Evolutionary conservation across 169 alveolate genomes (phyloP), one percentile per base, ranked within the genome.

Genomic region (Besnoitia besnoiti): DNA sequence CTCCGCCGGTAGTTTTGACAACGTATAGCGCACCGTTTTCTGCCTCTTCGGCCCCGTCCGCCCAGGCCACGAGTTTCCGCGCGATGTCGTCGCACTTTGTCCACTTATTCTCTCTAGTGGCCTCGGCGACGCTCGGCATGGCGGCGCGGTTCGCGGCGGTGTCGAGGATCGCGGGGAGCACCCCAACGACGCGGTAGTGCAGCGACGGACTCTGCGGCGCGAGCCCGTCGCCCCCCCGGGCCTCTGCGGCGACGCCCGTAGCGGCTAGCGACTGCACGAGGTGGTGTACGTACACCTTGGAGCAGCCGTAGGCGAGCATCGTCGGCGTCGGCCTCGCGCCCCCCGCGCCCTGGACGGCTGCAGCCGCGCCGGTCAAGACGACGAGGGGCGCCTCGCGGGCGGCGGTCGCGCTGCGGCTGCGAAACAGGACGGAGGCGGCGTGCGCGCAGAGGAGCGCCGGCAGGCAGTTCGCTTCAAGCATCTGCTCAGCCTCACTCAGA

Each of bases 381-480:
- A 77, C 59, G 37, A 77, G 87, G 3, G 59, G 59, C 8, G 87
- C 37, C 47, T 30, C 24, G 39, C n/a, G n/a, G n/a, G n/a, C n/a
- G 30, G 62, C 62, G 39, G 47, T n/a, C 8, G 12, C 24, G 44
- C 7, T 1, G 82, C 39, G 82, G 24, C 16, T 73, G 33, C 67
- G 39, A 42, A 73, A 42, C 40, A 77, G 55, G 37, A 44, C 59
- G 21, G 59, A 27, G 33, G 87, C 87, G 12, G 40, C 30, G 55
- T 77, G 87, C 59, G 87, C 87, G 59, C 87, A 77, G 59, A 77
- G 87, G 44, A 77, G 49, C 50, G 87, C 27, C 4, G 87, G 87
- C 21, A 21, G 21, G 87, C 87, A 77, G 87, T 77, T 77, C 24
- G 87, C 87, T 33, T 27, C n/a, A 5, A 77, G 0, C 50, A 77